A percentile compares a stretch with the other conserved stretches of the same genome.
phyloP scores from a whole-genome alignment of 2,329 filamentous ascomycete species.

The Rutstroemia sp. region DNA sequence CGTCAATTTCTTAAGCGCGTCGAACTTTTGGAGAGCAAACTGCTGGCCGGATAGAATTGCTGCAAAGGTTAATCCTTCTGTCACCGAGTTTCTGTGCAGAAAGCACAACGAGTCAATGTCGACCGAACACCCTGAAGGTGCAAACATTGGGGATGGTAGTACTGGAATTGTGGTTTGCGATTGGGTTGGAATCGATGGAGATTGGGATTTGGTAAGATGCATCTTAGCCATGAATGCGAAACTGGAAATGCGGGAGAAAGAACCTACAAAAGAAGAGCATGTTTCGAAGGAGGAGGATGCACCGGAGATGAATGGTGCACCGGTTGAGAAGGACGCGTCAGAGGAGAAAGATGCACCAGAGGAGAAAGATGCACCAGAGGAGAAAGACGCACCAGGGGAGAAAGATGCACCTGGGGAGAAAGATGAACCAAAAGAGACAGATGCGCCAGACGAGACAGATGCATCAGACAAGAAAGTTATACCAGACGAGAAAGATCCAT shows the following conservation, averaged over 20 bases:
- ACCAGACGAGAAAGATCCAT: too few species aligned
- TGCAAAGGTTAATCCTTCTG: conserved; percentile 74
- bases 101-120: conserved; percentile 38
- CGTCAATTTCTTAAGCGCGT: conserved; percentile 84
- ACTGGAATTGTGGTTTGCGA: conserved; percentile 90
- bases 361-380: too few species aligned
- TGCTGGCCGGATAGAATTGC: conserved; percentile 96
- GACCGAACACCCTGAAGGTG: conserved; percentile 18
- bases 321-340: too few species aligned
- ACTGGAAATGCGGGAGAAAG: conserved; percentile 38
- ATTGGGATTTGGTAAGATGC: conserved; percentile 85
- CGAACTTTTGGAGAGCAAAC: conserved; percentile 86
- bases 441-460: too few species aligned
- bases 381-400: too few species aligned
- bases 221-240: conserved; percentile 87
- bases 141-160: conserved; percentile 56
- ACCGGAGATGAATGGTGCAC: too few species aligned
- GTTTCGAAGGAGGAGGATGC: background rate
- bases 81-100: conserved; percentile 54
- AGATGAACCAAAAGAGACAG: too few species aligned
- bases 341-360: too few species aligned
- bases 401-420: too few species aligned
- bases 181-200: conserved; percentile 78
- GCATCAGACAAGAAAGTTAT: too few species aligned
- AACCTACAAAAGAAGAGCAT: background rate